Conservation (phyloP, 2,329 filamentous ascomycete species). For the Onygenales sp. region DNA sequence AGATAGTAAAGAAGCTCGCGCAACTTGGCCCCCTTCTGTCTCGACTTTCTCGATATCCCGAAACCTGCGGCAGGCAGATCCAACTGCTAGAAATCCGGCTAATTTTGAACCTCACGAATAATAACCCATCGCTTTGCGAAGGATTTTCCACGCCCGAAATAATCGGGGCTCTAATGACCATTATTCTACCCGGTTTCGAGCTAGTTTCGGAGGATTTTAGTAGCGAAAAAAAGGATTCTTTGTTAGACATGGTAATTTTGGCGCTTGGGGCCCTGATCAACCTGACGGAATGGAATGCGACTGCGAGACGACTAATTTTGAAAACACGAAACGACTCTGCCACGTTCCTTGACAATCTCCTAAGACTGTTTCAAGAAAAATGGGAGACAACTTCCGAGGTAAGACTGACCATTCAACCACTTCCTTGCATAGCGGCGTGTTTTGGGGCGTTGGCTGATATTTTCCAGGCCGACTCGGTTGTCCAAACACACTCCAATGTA, state of each 20-base stretch:
- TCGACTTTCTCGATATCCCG: constrained; percentile 9
- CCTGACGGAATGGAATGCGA: constrained; percentile 65
- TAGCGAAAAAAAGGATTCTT: constrained; percentile 42
- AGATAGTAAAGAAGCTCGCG: constrained; percentile 21
- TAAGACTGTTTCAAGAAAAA: constrained; percentile 58
- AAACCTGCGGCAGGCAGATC: constrained; percentile 17
- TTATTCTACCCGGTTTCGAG: constrained; percentile 25
- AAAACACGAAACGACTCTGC: constrained; percentile 22
- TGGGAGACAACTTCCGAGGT: constrained; percentile 60
- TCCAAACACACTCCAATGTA: constrained; percentile 71
- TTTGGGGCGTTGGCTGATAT: not conserved
- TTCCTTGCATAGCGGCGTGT: not conserved
- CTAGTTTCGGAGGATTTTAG: constrained; percentile 20
- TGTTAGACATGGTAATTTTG: constrained; percentile 65
- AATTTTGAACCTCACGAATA: constrained; percentile 79
- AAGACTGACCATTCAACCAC: constrained; percentile 25
- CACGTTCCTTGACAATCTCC: constrained; percentile 49
- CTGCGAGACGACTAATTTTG: constrained; percentile 46
- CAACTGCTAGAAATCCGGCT: constrained; percentile 51
- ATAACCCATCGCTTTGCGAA: constrained; percentile 58
- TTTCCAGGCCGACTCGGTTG: constrained; percentile 41
- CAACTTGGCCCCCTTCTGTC: constrained; percentile 31
- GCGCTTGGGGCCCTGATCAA: constrained; percentile 80
- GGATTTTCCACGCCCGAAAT: constrained; percentile 47
- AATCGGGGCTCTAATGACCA: constrained; percentile 26